Base-by-base conservation (phyloP, 306 rosid species). In the Sicyos edulis region DNA sequence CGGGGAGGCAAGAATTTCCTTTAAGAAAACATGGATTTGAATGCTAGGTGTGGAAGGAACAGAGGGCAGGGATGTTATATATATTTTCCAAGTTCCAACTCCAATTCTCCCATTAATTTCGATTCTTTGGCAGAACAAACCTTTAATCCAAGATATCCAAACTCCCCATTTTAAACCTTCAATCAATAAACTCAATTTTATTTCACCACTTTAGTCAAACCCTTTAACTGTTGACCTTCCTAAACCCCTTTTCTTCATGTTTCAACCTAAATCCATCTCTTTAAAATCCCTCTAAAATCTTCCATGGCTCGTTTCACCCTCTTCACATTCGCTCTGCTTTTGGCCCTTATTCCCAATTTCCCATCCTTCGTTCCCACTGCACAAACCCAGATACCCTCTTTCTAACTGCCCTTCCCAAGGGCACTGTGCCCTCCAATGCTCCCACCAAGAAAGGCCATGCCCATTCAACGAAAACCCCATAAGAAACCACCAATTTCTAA, bases 381-480 rank as follows among this genome's bases (percentile, higher is more conserved):
- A n/a, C 80, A 83, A 59, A 44, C 68, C 51, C 22, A 12, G 68
- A 47, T 14, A 85, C 79, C 47, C 51, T 87, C 82, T 78, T 86
- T 71, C 70, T 87, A 0, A 64, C 78, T 45, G 78, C 92, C 54
- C 96, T 93, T 71, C 96, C 96, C 0, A 93, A 93, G 83, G 97
- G 96, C n/a, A 79, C 22, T 0, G 86, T 89, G 2, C 95, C 97
- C 0, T 13, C 80, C 42, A 91, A 96, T 9, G 32, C 95, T 0
- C 99, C 99, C 8, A 91, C 89, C 85, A 85, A 69, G 71, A 91
- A 78, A 74, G 96, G 92, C 0, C 88, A 93, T 54, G 82, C 89
- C 89, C 53, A 19, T 32, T 32, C 37, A 32, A 32, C 37, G 37
- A 32, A 65, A 10, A 44, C 11, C 54, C 32, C 8, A n/a, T 22